Evolutionary conservation across 1,284 basidiomycete genomes (phyloP).

Genomic region (Cryptococcus sp.): DNA sequence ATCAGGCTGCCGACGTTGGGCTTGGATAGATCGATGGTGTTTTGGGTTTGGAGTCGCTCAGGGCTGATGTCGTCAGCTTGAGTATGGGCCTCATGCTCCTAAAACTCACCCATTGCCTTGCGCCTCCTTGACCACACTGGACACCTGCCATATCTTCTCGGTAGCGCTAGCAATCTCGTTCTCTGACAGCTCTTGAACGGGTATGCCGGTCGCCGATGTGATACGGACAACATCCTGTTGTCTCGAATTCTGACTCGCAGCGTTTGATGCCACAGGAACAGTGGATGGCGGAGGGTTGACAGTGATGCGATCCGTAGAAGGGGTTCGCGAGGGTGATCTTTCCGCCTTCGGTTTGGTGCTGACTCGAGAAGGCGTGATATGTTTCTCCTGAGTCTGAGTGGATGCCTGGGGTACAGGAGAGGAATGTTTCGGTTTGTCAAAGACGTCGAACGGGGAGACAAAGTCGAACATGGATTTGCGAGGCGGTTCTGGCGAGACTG

Average conservation of each 20-base stretch:
- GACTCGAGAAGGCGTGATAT: background rate
- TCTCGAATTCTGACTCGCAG: background rate
- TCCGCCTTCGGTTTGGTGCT: background rate
- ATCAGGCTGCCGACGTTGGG: constrained; percentile 33
- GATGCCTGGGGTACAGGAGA: constrained; percentile 1
- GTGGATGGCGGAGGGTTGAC: too few relatives aligned
- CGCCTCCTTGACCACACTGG: constrained; percentile 19
- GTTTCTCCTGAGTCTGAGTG: background rate
- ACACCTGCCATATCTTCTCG: constrained; percentile 17
- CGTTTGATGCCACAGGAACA: too few relatives aligned
- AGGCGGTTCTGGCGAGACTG: constrained; percentile 2
- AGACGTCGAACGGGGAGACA: constrained; percentile 49
- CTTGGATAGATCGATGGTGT: constrained; percentile 37
- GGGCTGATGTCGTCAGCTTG: constrained; percentile 20
- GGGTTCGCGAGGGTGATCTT: too few relatives aligned
- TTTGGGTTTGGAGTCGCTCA: constrained; percentile 21
- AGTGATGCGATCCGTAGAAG: too few relatives aligned
- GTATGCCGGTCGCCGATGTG: background rate
- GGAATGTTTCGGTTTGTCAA: constrained; percentile 28
- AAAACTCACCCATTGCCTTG: constrained; percentile 28
- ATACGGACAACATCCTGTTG: background rate
- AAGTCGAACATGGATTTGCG: constrained; percentile 46
- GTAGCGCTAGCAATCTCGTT: constrained; percentile 7
- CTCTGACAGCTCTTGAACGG: constrained; percentile 5
- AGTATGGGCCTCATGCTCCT: background rate